Evolutionary conservation across 768 basidiomycete genomes (phyloP).

Genomic region (Gymnopilus dilepis): DNA sequence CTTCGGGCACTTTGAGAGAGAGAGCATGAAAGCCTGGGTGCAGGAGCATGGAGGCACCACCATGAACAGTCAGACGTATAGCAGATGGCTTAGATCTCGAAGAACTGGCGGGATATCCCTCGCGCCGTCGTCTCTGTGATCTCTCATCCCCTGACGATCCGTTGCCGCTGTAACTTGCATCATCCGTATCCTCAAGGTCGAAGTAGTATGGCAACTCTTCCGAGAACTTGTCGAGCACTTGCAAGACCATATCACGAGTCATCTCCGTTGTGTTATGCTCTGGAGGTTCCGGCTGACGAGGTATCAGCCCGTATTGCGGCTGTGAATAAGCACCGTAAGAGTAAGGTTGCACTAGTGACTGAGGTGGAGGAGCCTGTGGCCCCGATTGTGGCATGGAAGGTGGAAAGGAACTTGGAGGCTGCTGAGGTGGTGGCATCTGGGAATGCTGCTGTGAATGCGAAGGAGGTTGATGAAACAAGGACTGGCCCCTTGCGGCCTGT

Average conservation of each 20-base stretch:
- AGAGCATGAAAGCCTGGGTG: slow-evolving; percentile 49
- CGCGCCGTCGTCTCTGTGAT: neutral
- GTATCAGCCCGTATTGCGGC: neutral
- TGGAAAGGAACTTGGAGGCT: neutral
- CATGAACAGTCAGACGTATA: slow-evolving; percentile 69
- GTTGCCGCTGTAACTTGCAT: neutral
- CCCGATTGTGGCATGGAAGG: neutral
- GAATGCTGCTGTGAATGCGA: neutral
- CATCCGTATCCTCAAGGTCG: slow-evolving; percentile 17
- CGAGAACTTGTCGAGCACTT: slow-evolving; percentile 57
- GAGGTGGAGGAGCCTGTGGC: neutral
- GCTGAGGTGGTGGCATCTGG: neutral
- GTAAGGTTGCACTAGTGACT: neutral
- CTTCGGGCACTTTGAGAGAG: slow-evolving; percentile 10
- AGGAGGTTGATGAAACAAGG: neutral
- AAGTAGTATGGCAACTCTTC: slow-evolving; percentile 50
- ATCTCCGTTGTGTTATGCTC: slow-evolving; percentile 45
- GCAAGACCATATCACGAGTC: slow-evolving; percentile 45
- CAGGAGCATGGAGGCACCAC: slow-evolving; percentile 77
- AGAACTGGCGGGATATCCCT: neutral
- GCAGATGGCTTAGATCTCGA: neutral
- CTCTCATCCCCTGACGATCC: neutral
- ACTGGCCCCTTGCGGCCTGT: neutral
- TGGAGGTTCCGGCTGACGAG: slow-evolving; percentile 1
- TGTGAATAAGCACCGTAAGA: neutral